Conservation (phyloP, 495 filamentous ascomycete genomes). For the Penicillium daleae region DNA sequence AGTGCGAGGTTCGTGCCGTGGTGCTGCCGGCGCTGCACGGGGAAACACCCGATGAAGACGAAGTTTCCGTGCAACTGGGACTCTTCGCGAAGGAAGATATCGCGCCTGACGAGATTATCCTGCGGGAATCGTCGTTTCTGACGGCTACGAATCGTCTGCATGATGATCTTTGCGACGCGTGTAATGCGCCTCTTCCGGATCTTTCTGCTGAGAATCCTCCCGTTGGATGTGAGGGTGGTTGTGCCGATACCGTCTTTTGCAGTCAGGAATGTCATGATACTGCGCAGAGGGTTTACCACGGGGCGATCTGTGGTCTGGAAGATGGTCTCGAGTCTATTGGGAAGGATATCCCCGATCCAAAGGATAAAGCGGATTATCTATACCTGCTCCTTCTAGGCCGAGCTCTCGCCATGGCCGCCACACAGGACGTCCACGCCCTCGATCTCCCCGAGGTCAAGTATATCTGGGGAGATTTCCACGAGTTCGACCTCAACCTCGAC, state of each 20-base stretch:
- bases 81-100: slow-evolving; percentile 88
- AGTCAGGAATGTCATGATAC: slow-evolving; percentile 68
- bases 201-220: slow-evolving; percentile 49
- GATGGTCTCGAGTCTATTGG: slow-evolving; percentile 78
- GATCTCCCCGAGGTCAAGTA: slow-evolving; percentile 84
- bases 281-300: slow-evolving; percentile 80
- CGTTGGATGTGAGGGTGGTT: slow-evolving; percentile 67
- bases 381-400: slow-evolving; percentile 81
- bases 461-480: slow-evolving; percentile 86
- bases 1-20: slow-evolving; percentile 70
- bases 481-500: slow-evolving; percentile 25
- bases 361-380: slow-evolving; percentile 72
- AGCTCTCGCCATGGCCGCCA: slow-evolving; percentile 80
- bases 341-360: slow-evolving; percentile 70
- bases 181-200: slow-evolving; percentile 72
- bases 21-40: slow-evolving; percentile 69
- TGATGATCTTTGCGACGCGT: slow-evolving; percentile 83
- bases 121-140: slow-evolving; percentile 77
- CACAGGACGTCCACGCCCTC: slow-evolving; percentile 81
- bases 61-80: slow-evolving; percentile 71
- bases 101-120: slow-evolving; percentile 70
- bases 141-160: slow-evolving; percentile 82
- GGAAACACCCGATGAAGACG: slow-evolving; percentile 30
- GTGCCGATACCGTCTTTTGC: slow-evolving; percentile 87
- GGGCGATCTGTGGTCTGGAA: slow-evolving; percentile 76